Evolutionary conservation across 148 eudicot species (phyloP).

Genomic region (Cornus kousa): DNA sequence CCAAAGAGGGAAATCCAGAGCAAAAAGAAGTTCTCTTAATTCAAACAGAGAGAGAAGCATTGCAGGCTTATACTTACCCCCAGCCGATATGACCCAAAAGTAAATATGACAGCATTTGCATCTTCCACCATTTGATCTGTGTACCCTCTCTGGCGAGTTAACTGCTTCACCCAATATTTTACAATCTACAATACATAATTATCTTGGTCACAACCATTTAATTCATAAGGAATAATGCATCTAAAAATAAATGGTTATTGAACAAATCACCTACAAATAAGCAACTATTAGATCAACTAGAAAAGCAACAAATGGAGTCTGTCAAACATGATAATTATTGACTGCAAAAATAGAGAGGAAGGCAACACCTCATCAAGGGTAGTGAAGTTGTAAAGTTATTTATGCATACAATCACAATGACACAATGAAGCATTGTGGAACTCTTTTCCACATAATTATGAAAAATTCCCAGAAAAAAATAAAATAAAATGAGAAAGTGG

Average conservation of each 20-base stretch:
- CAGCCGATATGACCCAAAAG: constrained; percentile 46
- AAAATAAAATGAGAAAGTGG: too few species aligned
- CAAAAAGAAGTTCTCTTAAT: neutral
- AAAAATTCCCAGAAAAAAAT: neutral
- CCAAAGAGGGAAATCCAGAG: neutral
- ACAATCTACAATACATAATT: constrained; percentile 25
- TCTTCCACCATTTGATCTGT: constrained; percentile 47
- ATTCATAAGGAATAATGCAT: neutral
- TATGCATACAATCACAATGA: neutral
- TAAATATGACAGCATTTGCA: constrained; percentile 44
- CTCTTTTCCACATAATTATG: neutral
- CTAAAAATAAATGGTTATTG: neutral
- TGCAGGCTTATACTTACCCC: constrained; percentile 34
- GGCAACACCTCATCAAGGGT: neutral
- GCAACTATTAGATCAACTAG: neutral
- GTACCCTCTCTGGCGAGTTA: constrained; percentile 44
- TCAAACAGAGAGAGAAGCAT: neutral
- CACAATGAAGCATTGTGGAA: too few species aligned
- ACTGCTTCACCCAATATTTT: constrained; percentile 44
- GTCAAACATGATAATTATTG: neutral
- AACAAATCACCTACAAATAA: constrained; percentile 7
- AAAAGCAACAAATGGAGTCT: neutral
- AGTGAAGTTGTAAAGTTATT: neutral
- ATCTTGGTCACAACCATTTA: neutral
- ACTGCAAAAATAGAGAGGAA: neutral